These are phyloP conservation scores for Komagataella mondaviorum DNA, from an alignment of 805 yeast genomes.

Conservation along the genomic window DNA sequence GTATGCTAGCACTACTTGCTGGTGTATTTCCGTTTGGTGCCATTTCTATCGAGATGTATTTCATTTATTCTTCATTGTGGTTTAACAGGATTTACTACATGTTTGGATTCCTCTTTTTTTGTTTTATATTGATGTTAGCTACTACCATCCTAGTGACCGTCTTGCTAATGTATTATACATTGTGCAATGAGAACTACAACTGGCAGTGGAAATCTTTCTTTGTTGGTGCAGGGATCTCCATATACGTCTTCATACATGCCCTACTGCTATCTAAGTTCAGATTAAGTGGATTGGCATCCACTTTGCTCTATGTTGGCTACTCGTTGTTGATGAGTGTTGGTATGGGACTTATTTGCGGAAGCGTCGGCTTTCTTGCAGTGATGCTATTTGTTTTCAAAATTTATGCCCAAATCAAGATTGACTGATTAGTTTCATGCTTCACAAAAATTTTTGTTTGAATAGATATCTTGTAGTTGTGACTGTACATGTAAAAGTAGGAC, in stretches of 20 bases:
- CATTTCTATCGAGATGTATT: constrained; percentile 88
- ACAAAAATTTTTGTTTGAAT: not conserved
- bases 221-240: constrained; percentile 80
- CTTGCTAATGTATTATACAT: constrained; percentile 66
- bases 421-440: constrained; percentile 20
- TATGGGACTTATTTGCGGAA: constrained; percentile 74
- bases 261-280: constrained; percentile 56
- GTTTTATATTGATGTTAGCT: constrained; percentile 67
- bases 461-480: not conserved
- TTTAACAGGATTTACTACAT: constrained; percentile 86
- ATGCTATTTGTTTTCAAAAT: constrained; percentile 66
- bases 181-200: constrained; percentile 83
- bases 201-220: constrained; percentile 96
- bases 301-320: constrained; percentile 75
- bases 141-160: constrained; percentile 76
- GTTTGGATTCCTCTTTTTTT: constrained; percentile 93
- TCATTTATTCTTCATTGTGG: constrained; percentile 87
- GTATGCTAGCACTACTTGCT: constrained; percentile 57
- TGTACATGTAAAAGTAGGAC: not conserved
- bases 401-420: constrained; percentile 79
- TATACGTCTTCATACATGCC: constrained; percentile 78
- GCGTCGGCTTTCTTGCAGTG: constrained; percentile 71
- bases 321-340: constrained; percentile 56
- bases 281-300: constrained; percentile 62
- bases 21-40: constrained; percentile 94